Base-by-base conservation (phyloP, 345 rosid species). In the Alliaria petiolata region DNA sequence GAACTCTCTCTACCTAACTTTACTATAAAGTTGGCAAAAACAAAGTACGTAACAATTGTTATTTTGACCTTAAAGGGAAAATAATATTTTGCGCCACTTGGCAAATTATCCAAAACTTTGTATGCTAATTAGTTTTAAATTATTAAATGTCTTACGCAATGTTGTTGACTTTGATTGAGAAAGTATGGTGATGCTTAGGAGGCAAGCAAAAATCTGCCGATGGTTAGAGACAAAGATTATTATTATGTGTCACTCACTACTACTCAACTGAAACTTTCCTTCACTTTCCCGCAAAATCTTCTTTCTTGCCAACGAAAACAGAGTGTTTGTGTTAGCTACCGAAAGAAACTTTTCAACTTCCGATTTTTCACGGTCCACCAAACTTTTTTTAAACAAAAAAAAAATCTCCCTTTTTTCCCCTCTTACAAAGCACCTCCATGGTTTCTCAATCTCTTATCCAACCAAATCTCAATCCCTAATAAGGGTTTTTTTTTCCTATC, bases 271-370 rank as follows among this genome's bases (percentile, higher is more conserved):
- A 77, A 71, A 70, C 80, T 78, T 86, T 82, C 74, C 95, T 89
- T 86, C 38, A 69, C 70, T 62, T 82, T 85, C 88, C 89, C 82
- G 89, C 89, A 85, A 86, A 76, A 76, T 72, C 78, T 79, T 58
- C 71, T 67, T n/a, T 26, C 62, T 71, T 71, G 60, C 77, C 71
- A 58, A 58, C 74, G 3, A 38, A n/a, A 59, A 57, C 60, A 57
- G 44, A 65, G 53, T 58, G 4, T 15, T 22, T 56, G 3, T 34
- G 56, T 62, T 66, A 69, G 67, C 78, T 66, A 3, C 3, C 25
- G 85, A 80, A 79, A 82, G 85, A 80, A 80, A 79, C 93, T 77
- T 81, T 77, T 69, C 85, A 83, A 79, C 91, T 67, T 80, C 85
- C 85, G 51, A 70, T 53, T 79, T 76, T 61, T 70, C 74, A 79